Evolutionary conservation across 495 filamentous ascomycete species (phyloP), one percentile per base, ranked within the genome.

Genomic region (Tuber microsphaerosporum): DNA sequence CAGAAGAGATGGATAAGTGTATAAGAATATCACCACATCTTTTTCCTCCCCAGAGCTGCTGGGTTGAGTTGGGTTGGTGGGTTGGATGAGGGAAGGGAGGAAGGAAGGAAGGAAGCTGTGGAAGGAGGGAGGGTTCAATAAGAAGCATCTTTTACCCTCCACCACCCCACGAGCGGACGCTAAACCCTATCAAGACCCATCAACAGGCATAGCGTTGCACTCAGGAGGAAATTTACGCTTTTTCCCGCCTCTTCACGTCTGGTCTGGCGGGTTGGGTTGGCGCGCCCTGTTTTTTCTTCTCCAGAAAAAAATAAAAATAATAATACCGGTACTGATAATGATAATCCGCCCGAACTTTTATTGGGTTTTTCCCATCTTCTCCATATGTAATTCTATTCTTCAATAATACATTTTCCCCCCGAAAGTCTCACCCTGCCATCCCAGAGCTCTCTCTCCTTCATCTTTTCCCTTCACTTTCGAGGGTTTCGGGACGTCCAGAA

Each of bases 161-260:
- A 48, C 6, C 3, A 26, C 8, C 26, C 56, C 56, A 65, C 31
- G 26, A 65, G 17, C 56, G 46, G n/a, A 61, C 51, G 70, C 77
- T 73, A 75, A 68, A 68, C 73, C 77, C 17, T 61, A 51, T 65
- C 56, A 65, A 65, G 56, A 65, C 26, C 26, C 26, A 65, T 65
- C 56, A 34, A 75, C 17, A 26, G 73, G 72, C 26, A 44, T 79
- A 78, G 69, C 41, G 46, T 76, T 31, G 48, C 70, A 74, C 72
- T 72, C 75, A 79, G 76, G 77, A 79, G 76, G 77, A 73, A 79
- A 75, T 79, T 79, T 79, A 42, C 69, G 56, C 56, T 65, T 65
- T 75, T 77, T 65, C 71, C 72, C 43, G 34, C 71, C 69, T 70
- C 48, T 77, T 79, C 77, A 79, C 76, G 77, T 74, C 75, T 46